phyloP scores from a whole-genome alignment of 2,329 filamentous ascomycete genomes.

The Esteya vermicola region DNA sequence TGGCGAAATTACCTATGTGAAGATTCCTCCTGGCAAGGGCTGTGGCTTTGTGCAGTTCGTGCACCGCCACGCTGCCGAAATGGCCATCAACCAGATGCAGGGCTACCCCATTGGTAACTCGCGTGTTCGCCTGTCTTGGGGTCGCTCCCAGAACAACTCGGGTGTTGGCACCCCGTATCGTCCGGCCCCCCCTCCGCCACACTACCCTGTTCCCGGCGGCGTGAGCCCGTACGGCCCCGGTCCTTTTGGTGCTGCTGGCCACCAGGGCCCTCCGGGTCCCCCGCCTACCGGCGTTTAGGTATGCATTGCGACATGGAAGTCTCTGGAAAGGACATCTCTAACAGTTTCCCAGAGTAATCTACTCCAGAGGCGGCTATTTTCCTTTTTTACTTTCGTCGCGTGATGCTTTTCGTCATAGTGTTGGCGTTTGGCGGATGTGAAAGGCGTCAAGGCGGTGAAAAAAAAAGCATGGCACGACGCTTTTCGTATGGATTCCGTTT shows the following conservation, averaged over 20 bases:
- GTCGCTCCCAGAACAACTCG: constrained; percentile 97
- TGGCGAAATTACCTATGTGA: constrained; percentile 98
- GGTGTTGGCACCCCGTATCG: constrained; percentile 95
- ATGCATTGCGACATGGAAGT: background rate
- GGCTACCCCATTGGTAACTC: constrained; percentile 99
- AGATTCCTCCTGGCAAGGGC: constrained; percentile 97
- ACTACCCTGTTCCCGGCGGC: constrained; percentile 28
- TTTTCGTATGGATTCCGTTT: constrained; percentile 5
- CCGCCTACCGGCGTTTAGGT: constrained; percentile 12
- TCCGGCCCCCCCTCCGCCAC: constrained; percentile 59
- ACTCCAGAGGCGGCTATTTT: constrained; percentile 1
- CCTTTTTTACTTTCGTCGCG: constrained; percentile 11
- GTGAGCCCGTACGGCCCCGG: constrained; percentile 31
- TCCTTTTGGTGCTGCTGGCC: constrained; percentile 30
- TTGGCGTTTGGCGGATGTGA: constrained; percentile 13
- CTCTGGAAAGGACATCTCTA: background rate
- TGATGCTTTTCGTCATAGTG: constrained; percentile 13
- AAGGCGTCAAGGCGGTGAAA: constrained; percentile 10
- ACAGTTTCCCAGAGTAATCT: constrained; percentile 2
- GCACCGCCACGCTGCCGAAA: constrained; percentile 94
- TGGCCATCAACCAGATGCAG: constrained; percentile 99
- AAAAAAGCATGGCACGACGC: constrained; percentile 6
- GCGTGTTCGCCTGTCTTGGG: constrained; percentile 93
- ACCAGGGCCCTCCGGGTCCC: constrained; percentile 23
- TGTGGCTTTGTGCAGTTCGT: constrained; percentile 99